Evolutionary conservation across 208 protist species (phyloP).

Genomic region (Trypanosomatidae sp.): DNA sequence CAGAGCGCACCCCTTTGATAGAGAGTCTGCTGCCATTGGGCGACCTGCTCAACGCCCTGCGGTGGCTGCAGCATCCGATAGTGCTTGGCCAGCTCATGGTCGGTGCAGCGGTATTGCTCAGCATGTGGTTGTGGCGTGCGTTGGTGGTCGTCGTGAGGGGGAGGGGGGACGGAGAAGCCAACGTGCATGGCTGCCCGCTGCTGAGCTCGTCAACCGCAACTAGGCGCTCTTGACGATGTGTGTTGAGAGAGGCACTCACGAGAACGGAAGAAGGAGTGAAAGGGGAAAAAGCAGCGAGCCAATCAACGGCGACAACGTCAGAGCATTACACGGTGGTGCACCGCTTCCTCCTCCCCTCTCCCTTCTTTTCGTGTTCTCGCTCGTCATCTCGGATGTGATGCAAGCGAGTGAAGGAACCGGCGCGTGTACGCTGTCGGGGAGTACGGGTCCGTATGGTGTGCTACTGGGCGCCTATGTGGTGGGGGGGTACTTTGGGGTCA

Average conservation of each 20-base stretch:
- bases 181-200: not conserved
- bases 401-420: not conserved
- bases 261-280: not conserved
- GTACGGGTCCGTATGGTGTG: not conserved
- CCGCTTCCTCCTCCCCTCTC: constrained; percentile 1
- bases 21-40: not conserved
- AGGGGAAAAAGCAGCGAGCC: not conserved
- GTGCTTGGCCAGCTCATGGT: constrained; percentile 3
- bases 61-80: constrained; percentile 8
- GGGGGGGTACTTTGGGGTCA: not conserved
- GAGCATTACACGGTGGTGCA: not conserved
- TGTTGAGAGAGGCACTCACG: not conserved
- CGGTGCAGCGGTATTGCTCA: not conserved
- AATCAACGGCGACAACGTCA: not conserved
- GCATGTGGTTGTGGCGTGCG: not conserved
- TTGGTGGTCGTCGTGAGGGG: not conserved
- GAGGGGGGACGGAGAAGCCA: not conserved
- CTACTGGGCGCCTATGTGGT: not conserved
- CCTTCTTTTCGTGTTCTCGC: not conserved
- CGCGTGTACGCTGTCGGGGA: not conserved
- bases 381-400: not conserved
- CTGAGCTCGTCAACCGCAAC: not conserved
- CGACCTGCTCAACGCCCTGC: not conserved
- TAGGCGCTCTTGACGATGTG: not conserved
- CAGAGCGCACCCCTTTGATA: not conserved